Percentiles rank a stretch among this genome's conserved stretches.
Conservation (phyloP, 331 rosid genomes). For the Prunus yedoensis region DNA sequence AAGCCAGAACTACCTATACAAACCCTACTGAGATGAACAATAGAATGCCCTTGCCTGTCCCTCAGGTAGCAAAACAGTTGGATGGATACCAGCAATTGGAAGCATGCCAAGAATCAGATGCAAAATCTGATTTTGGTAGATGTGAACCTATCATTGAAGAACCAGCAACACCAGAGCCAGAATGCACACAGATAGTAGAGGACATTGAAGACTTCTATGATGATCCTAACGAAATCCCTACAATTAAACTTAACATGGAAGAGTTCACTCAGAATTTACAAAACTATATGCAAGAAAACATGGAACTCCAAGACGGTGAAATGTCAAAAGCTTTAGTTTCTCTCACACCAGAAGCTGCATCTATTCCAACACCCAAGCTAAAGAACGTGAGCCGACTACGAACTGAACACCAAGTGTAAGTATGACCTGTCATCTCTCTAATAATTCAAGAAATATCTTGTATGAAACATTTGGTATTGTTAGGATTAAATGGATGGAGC, state of each 20-base stretch:
- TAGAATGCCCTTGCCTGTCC: slow-evolving; percentile 55
- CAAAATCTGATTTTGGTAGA: slow-evolving; percentile 30
- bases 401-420: slow-evolving; percentile 98
- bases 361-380: slow-evolving; percentile 84
- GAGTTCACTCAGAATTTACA: slow-evolving; percentile 82
- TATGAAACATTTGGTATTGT: slow-evolving; percentile 18
- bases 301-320: slow-evolving; percentile 80
- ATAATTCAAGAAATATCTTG: slow-evolving; percentile 19
- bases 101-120: slow-evolving; percentile 35
- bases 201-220: slow-evolving; percentile 87
- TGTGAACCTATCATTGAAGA: slow-evolving; percentile 96
- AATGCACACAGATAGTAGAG: slow-evolving; percentile 41
- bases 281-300: slow-evolving; percentile 75
- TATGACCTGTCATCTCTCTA: slow-evolving; percentile 20
- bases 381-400: slow-evolving; percentile 85
- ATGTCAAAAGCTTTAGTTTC: slow-evolving; percentile 90
- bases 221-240: slow-evolving; percentile 80
- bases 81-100: slow-evolving; percentile 51
- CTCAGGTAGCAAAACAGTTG: slow-evolving; percentile 39
- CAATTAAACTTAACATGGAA: slow-evolving; percentile 72
- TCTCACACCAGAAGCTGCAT: slow-evolving; percentile 70
- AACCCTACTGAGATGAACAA: slow-evolving; percentile 33
- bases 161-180: slow-evolving; percentile 92
- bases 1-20: slow-evolving; percentile 36
- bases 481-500: slow-evolving; percentile 7